A percentile compares a stretch with the other conserved stretches of the same genome.
These are phyloP conservation scores for Claviceps maximensis DNA, from an alignment of 2,329 filamentous ascomycete species.

Conservation along the genomic window DNA sequence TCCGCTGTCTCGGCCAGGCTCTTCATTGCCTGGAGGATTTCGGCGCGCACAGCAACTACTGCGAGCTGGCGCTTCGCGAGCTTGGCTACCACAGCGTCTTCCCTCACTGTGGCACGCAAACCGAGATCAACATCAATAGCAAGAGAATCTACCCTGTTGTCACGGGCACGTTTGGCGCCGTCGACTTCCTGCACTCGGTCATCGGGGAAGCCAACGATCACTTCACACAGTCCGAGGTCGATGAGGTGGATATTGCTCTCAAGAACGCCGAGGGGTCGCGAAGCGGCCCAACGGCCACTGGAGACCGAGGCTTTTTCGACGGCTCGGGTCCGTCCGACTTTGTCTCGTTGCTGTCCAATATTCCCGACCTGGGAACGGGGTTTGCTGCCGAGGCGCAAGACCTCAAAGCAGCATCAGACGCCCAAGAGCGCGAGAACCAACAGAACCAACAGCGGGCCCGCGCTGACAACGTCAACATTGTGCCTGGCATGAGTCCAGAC, in stretches of 20 bases:
- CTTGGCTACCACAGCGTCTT: conserved; percentile 73
- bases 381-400: conserved; percentile 53
- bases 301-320: conserved; percentile 29
- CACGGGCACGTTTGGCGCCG: conserved; percentile 62
- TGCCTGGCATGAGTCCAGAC: conserved; percentile 60
- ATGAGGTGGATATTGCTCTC: conserved; percentile 64
- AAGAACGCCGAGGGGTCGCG: conserved; percentile 48
- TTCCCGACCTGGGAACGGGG: conserved; percentile 56
- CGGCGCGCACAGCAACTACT: conserved; percentile 74
- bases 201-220: conserved; percentile 67
- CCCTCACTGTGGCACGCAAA: conserved; percentile 54
- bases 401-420: conserved; percentile 46
- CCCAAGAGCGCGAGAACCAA: conserved; percentile 48
- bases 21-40: conserved; percentile 70
- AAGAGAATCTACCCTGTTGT: conserved; percentile 60
- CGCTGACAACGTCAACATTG: conserved; percentile 38
- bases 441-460: conserved; percentile 28
- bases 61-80: conserved; percentile 63
- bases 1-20: conserved; percentile 63
- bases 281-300: conserved; percentile 20
- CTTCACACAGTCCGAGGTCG: conserved; percentile 73
- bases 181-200: conserved; percentile 74
- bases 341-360: conserved; percentile 58
- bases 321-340: conserved; percentile 40
- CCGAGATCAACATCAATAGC: conserved; percentile 51